phyloP scores from a whole-genome alignment of 169 alveolate genomes.

The Blepharisma undulans region DNA sequence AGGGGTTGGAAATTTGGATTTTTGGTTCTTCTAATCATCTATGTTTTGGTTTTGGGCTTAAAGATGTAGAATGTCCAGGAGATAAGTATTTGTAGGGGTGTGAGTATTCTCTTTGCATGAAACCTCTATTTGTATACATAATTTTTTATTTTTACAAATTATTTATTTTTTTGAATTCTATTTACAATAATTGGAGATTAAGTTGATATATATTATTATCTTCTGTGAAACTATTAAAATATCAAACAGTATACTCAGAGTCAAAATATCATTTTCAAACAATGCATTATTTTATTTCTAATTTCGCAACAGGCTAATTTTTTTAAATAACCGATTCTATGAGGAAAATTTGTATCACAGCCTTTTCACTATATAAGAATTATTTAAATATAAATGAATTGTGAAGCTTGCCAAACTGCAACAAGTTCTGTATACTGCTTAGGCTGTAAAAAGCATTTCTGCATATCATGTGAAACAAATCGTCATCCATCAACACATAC shows the following conservation, averaged over 20 bases:
- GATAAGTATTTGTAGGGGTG: background rate
- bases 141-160: background rate
- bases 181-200: too few relatives aligned
- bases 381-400: background rate
- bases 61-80: background rate
- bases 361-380: background rate
- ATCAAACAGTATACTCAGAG: background rate
- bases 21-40: background rate
- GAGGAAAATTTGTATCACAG: too few relatives aligned
- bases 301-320: background rate
- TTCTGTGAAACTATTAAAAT: background rate
- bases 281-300: too few relatives aligned
- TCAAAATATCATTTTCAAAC: background rate
- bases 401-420: conserved; percentile 19
- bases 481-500: background rate
- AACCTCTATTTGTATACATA: conserved; percentile 20
- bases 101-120: background rate
- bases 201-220: background rate
- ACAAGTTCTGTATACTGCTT: background rate
- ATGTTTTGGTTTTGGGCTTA: background rate
- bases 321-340: too few relatives aligned
- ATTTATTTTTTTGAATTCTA: background rate
- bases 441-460: conserved; percentile 24
- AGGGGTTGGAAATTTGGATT: background rate
- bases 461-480: conserved; percentile 4